Evolutionary conservation across 106 monocot genomes (phyloP).

Genomic region (Dioscorea dumetorum): DNA sequence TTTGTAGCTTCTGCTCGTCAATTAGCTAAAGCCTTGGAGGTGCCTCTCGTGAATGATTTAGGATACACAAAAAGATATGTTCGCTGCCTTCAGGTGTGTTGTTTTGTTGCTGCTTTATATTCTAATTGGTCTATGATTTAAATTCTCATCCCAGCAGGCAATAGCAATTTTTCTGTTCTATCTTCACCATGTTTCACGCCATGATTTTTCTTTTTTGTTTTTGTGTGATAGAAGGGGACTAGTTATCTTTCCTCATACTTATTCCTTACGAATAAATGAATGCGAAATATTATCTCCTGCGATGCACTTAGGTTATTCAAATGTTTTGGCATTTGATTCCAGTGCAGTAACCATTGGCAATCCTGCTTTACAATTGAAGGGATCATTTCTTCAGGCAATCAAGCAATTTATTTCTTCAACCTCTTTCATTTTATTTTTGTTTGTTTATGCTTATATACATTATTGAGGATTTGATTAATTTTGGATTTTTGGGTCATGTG

Average conservation of each 20-base stretch:
- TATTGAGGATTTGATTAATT: too few relatives aligned
- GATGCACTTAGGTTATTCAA: too few relatives aligned
- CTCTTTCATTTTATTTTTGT: too few relatives aligned
- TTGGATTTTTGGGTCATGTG: too few relatives aligned
- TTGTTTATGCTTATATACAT: too few relatives aligned
- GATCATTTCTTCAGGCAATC: too few relatives aligned
- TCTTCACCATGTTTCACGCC: not conserved
- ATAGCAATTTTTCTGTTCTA: not conserved
- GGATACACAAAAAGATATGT: constrained; percentile 64
- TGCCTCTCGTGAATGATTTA: constrained; percentile 54
- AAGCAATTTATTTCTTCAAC: too few relatives aligned
- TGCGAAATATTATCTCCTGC: not conserved
- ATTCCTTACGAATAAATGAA: not conserved
- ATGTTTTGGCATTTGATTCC: too few relatives aligned
- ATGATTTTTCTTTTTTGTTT: not conserved
- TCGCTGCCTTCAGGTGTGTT: constrained; percentile 56
- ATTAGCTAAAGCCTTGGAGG: constrained; percentile 62
- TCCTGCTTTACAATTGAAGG: too few relatives aligned
- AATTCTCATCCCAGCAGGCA: not conserved
- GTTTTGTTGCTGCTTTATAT: not conserved
- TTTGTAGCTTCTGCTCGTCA: constrained; percentile 48
- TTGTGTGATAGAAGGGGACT: not conserved
- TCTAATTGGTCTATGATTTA: not conserved
- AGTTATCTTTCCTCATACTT: not conserved
- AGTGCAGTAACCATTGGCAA: too few relatives aligned